Conservation (phyloP, 345 rosid species). For the Jatropha curcas region DNA sequence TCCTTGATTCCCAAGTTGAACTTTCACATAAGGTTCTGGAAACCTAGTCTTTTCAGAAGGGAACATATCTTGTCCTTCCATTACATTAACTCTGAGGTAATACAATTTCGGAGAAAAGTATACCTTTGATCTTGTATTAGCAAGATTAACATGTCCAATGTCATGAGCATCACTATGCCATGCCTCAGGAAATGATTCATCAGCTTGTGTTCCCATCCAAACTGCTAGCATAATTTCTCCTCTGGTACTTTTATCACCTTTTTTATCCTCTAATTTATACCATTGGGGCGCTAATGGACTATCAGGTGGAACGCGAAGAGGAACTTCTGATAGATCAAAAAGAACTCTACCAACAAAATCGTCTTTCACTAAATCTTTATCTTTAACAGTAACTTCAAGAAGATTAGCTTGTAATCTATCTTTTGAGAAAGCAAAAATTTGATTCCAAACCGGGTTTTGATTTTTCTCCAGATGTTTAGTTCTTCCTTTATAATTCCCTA, state of each 20-base stretch:
- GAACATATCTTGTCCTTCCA: constrained; percentile 35
- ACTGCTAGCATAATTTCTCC: constrained; percentile 37
- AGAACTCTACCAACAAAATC: constrained; percentile 32
- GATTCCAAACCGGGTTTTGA: constrained; percentile 29
- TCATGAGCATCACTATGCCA: constrained; percentile 41
- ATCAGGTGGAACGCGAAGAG: constrained; percentile 32
- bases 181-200: constrained; percentile 37
- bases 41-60: constrained; percentile 24
- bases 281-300: constrained; percentile 42
- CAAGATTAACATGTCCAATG: constrained; percentile 23
- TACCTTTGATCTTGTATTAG: constrained; percentile 30
- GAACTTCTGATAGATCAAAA: constrained; percentile 30
- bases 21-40: constrained; percentile 17
- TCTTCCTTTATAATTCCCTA: constrained; percentile 36
- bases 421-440: constrained; percentile 33
- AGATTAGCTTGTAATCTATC: constrained; percentile 34
- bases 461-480: constrained; percentile 32
- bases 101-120: constrained; percentile 33
- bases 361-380: constrained; percentile 34
- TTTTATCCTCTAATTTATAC: constrained; percentile 32
- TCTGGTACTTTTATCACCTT: not conserved
- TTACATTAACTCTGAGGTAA: constrained; percentile 27
- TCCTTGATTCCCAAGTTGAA: constrained; percentile 20
- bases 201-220: constrained; percentile 43
- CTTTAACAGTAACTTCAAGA: constrained; percentile 35